Percentiles rank a stretch among this genome's conserved stretches.
phyloP scores from a whole-genome alignment of 345 rosid genomes.

The Boechera stricta region DNA sequence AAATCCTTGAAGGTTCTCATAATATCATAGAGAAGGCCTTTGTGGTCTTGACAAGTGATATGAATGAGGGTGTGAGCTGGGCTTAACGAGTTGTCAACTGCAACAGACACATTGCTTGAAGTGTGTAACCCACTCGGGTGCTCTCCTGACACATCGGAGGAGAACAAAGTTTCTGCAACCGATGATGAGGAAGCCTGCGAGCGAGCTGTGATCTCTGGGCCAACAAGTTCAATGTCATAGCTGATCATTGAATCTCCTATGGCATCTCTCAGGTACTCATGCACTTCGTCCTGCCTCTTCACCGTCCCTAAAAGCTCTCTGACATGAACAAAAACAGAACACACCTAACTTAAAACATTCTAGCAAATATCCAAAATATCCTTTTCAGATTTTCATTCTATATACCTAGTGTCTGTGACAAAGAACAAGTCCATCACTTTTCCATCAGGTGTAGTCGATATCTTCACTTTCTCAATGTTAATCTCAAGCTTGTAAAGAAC shows the following conservation, averaged over 20 bases:
- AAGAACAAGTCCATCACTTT: constrained; percentile 94
- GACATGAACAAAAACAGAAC: constrained; percentile 31
- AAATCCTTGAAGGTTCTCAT: constrained; percentile 96
- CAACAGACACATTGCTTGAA: constrained; percentile 57
- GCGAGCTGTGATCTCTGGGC: constrained; percentile 68
- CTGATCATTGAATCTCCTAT: constrained; percentile 70
- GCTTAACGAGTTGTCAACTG: constrained; percentile 81
- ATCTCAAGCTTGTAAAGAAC: constrained; percentile 90
- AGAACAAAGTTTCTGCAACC: constrained; percentile 69
- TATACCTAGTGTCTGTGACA: constrained; percentile 86
- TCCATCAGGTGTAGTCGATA: constrained; percentile 95
- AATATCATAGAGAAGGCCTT: constrained; percentile 90
- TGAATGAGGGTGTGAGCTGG: constrained; percentile 88
- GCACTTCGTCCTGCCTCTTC: constrained; percentile 70
- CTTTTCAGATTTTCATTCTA: neutral
- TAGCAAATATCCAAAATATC: neutral
- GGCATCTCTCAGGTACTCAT: constrained; percentile 50
- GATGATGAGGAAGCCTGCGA: constrained; percentile 67
- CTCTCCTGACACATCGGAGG: constrained; percentile 49
- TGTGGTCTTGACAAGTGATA: constrained; percentile 84
- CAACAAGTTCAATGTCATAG: constrained; percentile 80
- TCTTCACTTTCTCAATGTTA: constrained; percentile 86
- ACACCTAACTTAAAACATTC: constrained; percentile 10
- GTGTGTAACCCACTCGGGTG: constrained; percentile 48
- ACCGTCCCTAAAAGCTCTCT: constrained; percentile 86